phyloP scores from a whole-genome alignment of 2,329 filamentous ascomycete genomes.

The Stagonosporopsis cucurbitacearum region DNA sequence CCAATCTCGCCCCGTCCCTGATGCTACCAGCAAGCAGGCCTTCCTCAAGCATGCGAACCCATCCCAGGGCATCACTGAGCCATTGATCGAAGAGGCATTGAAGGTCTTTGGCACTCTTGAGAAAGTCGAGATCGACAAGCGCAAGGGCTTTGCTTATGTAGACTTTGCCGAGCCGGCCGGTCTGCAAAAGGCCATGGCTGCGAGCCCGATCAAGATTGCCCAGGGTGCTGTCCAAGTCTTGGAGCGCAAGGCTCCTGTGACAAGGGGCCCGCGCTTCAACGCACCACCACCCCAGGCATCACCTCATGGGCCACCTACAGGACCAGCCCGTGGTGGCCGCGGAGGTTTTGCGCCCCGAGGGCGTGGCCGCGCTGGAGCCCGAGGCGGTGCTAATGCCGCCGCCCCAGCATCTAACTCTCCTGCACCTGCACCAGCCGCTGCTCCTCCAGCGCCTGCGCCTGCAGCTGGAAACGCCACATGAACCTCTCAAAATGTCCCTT shows the following conservation, averaged over 20 bases:
- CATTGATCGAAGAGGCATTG: constrained; percentile 76
- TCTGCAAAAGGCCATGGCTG: constrained; percentile 78
- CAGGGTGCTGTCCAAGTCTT: constrained; percentile 87
- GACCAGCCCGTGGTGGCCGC: constrained; percentile 39
- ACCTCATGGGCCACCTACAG: constrained; percentile 34
- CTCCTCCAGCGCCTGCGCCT: background rate
- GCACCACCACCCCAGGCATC: constrained; percentile 40
- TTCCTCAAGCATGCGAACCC: constrained; percentile 70
- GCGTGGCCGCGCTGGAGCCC: constrained; percentile 43
- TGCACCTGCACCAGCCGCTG: background rate
- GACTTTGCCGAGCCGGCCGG: constrained; percentile 79
- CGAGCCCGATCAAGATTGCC: constrained; percentile 81
- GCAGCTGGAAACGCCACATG: constrained; percentile 7
- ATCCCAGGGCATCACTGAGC: constrained; percentile 89
- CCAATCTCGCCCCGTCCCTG: constrained; percentile 30
- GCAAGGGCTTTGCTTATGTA: constrained; percentile 93
- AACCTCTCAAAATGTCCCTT: background rate
- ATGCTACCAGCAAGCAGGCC: constrained; percentile 58
- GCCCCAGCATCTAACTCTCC: background rate
- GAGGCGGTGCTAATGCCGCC: constrained; percentile 37
- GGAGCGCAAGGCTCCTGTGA: constrained; percentile 71
- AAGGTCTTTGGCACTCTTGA: constrained; percentile 75
- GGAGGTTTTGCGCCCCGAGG: constrained; percentile 45
- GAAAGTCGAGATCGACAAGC: constrained; percentile 89
- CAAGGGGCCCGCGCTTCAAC: constrained; percentile 37